A percentile compares a stretch with the other conserved stretches of the same genome.
phyloP scores from a whole-genome alignment of 345 rosid species.

The Barbarea vulgaris region DNA sequence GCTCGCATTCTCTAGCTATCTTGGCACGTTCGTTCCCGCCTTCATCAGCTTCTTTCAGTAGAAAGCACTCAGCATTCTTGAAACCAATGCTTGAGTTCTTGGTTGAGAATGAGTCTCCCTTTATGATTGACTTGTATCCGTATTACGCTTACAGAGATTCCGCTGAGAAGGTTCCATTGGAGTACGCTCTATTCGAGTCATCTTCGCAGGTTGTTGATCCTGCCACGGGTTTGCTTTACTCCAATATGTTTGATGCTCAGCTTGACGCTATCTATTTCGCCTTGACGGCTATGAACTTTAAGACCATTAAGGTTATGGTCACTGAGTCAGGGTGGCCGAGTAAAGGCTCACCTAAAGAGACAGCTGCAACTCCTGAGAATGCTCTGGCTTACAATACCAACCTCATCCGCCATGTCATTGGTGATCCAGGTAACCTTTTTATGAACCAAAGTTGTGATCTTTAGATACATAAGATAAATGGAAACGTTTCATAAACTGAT shows the following conservation, averaged over 20 bases:
- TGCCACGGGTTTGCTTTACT: constrained; percentile 84
- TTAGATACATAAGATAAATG: background rate
- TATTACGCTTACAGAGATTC: constrained; percentile 86
- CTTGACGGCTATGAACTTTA: constrained; percentile 62
- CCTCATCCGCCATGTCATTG: constrained; percentile 77
- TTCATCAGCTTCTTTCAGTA: constrained; percentile 83
- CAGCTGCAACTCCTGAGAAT: constrained; percentile 87
- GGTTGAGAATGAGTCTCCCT: constrained; percentile 87
- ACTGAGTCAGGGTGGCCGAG: constrained; percentile 97
- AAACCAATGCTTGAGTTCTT: constrained; percentile 88
- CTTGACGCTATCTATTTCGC: constrained; percentile 85
- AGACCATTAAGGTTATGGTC: constrained; percentile 79
- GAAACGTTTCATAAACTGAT: background rate
- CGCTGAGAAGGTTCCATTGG: constrained; percentile 65
- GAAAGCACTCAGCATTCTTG: constrained; percentile 63
- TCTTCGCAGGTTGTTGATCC: constrained; percentile 82
- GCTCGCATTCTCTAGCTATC: constrained; percentile 80
- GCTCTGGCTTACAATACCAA: constrained; percentile 77
- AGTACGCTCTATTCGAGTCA: constrained; percentile 74
- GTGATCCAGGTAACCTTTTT: constrained; percentile 53
- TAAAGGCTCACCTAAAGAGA: constrained; percentile 80
- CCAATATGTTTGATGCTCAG: constrained; percentile 98
- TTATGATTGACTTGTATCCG: constrained; percentile 89
- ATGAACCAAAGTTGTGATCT: constrained; percentile 1
- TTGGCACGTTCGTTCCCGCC: constrained; percentile 88